Conservation (phyloP, 768 basidiomycete species). For the Lactifluus pinguis region DNA sequence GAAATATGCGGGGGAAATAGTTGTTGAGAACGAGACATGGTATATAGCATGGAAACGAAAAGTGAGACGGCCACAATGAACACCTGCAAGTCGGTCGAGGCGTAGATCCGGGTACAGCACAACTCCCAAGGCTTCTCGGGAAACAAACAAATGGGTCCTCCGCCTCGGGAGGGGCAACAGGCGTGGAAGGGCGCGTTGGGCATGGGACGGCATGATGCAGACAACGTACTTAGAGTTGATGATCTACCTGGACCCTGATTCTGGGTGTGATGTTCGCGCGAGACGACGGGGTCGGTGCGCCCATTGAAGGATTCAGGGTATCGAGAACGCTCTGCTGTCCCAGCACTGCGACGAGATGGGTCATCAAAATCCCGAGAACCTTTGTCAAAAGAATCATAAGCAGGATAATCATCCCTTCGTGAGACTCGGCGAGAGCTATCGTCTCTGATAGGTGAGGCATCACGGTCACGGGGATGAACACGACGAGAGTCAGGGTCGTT, state of each 20-base stretch:
- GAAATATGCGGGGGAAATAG: slow-evolving; percentile 17
- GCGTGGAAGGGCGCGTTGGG: slow-evolving; percentile 6
- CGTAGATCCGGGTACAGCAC: slow-evolving; percentile 17
- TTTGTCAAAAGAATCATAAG: slow-evolving; percentile 15
- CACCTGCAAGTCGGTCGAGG: slow-evolving; percentile 16
- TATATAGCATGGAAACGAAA: slow-evolving; percentile 16
- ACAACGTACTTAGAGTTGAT: slow-evolving; percentile 22
- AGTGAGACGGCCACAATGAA: slow-evolving; percentile 19
- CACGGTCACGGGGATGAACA: slow-evolving; percentile 9
- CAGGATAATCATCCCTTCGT: slow-evolving; percentile 13
- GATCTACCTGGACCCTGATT: slow-evolving; percentile 18
- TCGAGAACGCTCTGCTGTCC: slow-evolving; percentile 8
- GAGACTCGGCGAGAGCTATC: slow-evolving; percentile 12
- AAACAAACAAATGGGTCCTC: slow-evolving; percentile 13
- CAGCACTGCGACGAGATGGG: slow-evolving; percentile 4
- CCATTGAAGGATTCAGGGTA: slow-evolving; percentile 3
- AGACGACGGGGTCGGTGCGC: slow-evolving; percentile 3
- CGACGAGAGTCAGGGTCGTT: slow-evolving; percentile 4
- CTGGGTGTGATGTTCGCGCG: slow-evolving; percentile 9
- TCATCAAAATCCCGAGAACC: slow-evolving; percentile 10
- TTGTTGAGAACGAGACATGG: slow-evolving; percentile 19
- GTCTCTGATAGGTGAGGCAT: slow-evolving; percentile 12
- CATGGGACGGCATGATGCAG: slow-evolving; percentile 20
- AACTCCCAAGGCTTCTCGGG: slow-evolving; percentile 20
- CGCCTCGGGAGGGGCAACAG: slow-evolving; percentile 17